Base-by-base conservation (phyloP, 139 green algal genomes). In the Chlorella vulgaris region DNA sequence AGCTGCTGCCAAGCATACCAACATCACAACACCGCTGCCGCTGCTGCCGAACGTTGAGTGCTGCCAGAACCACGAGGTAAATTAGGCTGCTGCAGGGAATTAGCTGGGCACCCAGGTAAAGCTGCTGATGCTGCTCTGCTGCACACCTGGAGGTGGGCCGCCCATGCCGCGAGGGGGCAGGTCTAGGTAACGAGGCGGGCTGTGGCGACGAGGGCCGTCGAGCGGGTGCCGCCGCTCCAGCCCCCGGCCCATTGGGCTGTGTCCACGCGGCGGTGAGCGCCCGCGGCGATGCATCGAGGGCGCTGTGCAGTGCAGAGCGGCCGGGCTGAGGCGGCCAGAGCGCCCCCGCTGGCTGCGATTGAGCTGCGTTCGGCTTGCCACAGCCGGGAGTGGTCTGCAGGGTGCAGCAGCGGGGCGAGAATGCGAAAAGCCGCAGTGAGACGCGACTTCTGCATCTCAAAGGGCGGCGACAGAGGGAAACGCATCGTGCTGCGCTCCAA, bases 71-170 rank as follows among this genome's bases (percentile, higher is more conserved):
- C n/a, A n/a, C n/a, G n/a, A n/a, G n/a, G n/a, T n/a, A n/a, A n/a
- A n/a, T n/a, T 15, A 58, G 47, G 47, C 47, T 58, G 47, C 47
- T 15, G 47, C 47, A 58, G 47, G 13, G 13, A 58, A 58, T n/a
- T 31, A 65, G 55, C 55, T n/a, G 18, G 22, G 55, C 22, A 29
- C 15, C 55, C 55, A 29, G 55, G 18, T 5, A n/a, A 28, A 21
- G 8, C 55, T 65, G 15, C n/a, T 58, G 47, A 58, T n/a, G 55
- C 55, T 65, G 55, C 47, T 26, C 35, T 13, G 36, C 71, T 78
- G 71, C 71, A 78, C 71, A 78, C 71, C 71, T 78, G 71, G 71
- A 36, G 71, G 71, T 10, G 71, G 71, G 71, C 71, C 71, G 18
- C 55, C 55, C 55, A 65, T 65, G 55, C 55, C 55, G 18, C 55